Evolutionary conservation across 225 moss, liverwort and hornwort genomes (phyloP).

Genomic region (Sphagnum contortum): DNA sequence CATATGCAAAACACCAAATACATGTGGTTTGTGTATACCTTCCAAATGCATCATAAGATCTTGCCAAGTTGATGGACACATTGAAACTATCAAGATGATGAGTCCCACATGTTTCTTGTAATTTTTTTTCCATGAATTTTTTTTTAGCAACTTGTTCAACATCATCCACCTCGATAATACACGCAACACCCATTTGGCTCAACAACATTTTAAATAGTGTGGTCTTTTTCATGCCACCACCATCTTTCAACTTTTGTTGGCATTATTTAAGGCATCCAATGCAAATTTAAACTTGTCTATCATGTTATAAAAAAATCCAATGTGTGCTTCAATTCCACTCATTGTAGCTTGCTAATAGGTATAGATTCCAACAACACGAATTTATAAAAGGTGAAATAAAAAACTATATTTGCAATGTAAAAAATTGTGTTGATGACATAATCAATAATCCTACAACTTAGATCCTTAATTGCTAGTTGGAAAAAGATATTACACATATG

Average conservation of each 20-base stretch:
- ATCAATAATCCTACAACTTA: too few relatives aligned
- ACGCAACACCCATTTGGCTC: conserved; percentile 84
- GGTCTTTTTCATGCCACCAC: conserved; percentile 47
- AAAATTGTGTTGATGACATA: too few relatives aligned
- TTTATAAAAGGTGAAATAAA: too few relatives aligned
- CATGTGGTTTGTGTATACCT: conserved; percentile 28
- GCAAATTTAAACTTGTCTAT: conserved; percentile 55
- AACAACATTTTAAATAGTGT: conserved; percentile 67
- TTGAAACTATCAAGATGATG: conserved; percentile 70
- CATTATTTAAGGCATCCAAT: conserved; percentile 48
- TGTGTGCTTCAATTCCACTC: conserved; percentile 88
- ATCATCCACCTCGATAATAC: conserved; percentile 64
- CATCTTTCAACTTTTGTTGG: conserved; percentile 63
- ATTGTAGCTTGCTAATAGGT: conserved; percentile 68
- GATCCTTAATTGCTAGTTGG: too few relatives aligned
- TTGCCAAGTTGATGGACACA: conserved; percentile 89
- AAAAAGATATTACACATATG: too few relatives aligned
- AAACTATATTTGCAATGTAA: too few relatives aligned
- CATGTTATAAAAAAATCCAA: conserved; percentile 80
- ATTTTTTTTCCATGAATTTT: conserved; percentile 56
- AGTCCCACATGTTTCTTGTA: conserved; percentile 74
- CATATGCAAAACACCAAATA: too few relatives aligned
- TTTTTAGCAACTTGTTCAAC: conserved; percentile 55
- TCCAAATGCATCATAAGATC: conserved; percentile 90
- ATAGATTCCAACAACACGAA: conserved; percentile 1